Base-by-base conservation (phyloP, 495 filamentous ascomycete species). In the Articulospora tetracladia region DNA sequence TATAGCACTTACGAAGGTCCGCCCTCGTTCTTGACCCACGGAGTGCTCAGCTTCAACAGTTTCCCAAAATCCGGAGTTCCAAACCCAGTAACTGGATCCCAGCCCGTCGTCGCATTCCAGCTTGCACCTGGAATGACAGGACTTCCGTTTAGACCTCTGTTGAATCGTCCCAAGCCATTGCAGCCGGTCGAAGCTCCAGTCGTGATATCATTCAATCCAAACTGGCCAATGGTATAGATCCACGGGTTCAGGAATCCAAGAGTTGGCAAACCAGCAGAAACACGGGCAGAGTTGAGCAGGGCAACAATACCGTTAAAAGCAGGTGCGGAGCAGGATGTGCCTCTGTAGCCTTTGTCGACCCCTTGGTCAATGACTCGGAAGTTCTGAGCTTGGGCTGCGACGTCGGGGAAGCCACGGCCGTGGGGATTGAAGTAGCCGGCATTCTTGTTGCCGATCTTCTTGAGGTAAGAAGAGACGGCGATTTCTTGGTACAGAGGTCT, bases 341-440 rank as follows among this genome's bases (percentile, higher is more conserved):
- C 61, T 17, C 49, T 25, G 28, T 63, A 58, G 1, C 55, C 49
- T 15, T 58, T 55, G 23, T 63, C 44, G 1, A 44, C n/a, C 1
- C 61, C 61, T 23, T 50, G 19, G 48, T 62, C 60, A 22, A 59
- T 63, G 51, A 66, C 58, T 10, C 55, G 39, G 53, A 53, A 65
- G 28, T 65, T 65, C 46, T 57, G 61, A 24, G 74, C 75, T 64
- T 88, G 85, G 17, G 85, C 82, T 4, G 87, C 75, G 19, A 94
- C 82, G 64, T 93, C 91, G 0, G 91, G 90, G 52, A 88, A 81
- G 0, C 81, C 91, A 48, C 89, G 80, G 0, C 90, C 90, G 1
- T 71, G 60, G 1, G 71, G 66, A 67, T 89, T 73, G 81, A 89
- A 73, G 63, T 77, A 72, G 50, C 73, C 63, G 8, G 67, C 65